Base-by-base conservation (phyloP, 2,329 filamentous ascomycete species). In the Ambrosiella beaveri region DNA sequence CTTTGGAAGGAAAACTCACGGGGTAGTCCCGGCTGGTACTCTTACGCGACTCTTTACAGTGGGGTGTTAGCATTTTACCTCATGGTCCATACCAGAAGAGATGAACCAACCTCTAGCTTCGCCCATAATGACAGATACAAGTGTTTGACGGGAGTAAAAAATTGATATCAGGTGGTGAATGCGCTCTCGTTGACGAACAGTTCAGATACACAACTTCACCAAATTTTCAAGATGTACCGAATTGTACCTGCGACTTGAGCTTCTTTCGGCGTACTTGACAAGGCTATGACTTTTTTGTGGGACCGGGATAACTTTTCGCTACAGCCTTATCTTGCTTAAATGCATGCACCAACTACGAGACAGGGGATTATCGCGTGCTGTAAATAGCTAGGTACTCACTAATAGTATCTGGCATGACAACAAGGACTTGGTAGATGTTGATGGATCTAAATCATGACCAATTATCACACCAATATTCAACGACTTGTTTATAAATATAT, bases 101-200 rank as follows among this genome's bases (percentile, higher is more conserved):
- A 57, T 54, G 9, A 53, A 60, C 59, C 35, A 56, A 60, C 59
- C 59, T 60, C 59, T 60, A 13, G 56, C 84, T 70, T 91, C 86
- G 68, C 86, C 86, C 87, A 93, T 93, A 61, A 61, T 80, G 64
- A 64, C 51, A 49, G 44, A 49, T 55, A 27, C 17, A 53, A 37
- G 5, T 19, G 27, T 19, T 19, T 55, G 15, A 11, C 5, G 38
- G 49, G 49, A 38, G 39, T 7, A 40, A 27, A 4, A 27, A 27
- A 27, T 27, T 27, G 5, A 27, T 27, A 27, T 27, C 27, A 27
- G 27, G 27, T 27, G 5, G 27, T 27, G 27, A 27, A 27, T 27
- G 3, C 27, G 27, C 27, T 27, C 27, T 27, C 3, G 27, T 27
- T 27, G 27, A 27, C 27, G 5, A 27, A 27, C 3, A 27, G 27